Evolutionary conservation across 352 stramenopile genomes (phyloP), one percentile per base, ranked within the genome.

Genomic region (Lagenidium sp.): DNA sequence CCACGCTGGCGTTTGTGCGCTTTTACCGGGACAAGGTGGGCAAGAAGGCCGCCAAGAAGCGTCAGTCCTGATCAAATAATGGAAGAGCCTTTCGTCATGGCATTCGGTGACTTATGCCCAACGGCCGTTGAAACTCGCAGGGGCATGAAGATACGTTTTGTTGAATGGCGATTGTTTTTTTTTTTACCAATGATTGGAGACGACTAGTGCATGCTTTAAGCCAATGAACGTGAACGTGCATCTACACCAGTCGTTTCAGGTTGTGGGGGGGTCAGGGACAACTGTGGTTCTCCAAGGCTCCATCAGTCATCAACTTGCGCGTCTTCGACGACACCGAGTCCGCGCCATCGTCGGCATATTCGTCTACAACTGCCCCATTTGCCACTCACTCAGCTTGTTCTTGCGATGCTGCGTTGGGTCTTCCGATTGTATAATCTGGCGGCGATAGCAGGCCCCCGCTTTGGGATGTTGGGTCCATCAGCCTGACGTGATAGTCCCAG

Each of bases 401-500:
- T 52, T 37, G 28, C 30, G 23, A 41, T 63, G 55, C 55, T 54
- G 44, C 41, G 43, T 48, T 48, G 55, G 44, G 55, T 63, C 55
- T 63, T 63, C 55, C 55, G 50, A 59, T 59, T 31, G 39, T 8
- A 29, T 39, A 57, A 52, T 43, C 53, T 40, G 43, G 55, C 35
- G 48, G 55, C 53, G 29, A 62, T 22, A 62, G 43, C 47, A 56
- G 53, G 41, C 26, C 42, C 24, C 29, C 30, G 36, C n/a, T 46
- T 26, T 30, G 29, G 40, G 50, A 53, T 63, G 55, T 63, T 58
- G 55, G 55, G 55, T 63, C 55, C 22, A 63, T 63, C 55, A 63
- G 50, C 55, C 55, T 44, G 55, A 59, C 55, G 31, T 47, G 36
- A 63, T 53, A 59, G 49, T 57, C 55, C 36, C 38, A 36, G 21